phyloP scores from a whole-genome alignment of 2,329 filamentous ascomycete genomes.

The Alternaria sp. region DNA sequence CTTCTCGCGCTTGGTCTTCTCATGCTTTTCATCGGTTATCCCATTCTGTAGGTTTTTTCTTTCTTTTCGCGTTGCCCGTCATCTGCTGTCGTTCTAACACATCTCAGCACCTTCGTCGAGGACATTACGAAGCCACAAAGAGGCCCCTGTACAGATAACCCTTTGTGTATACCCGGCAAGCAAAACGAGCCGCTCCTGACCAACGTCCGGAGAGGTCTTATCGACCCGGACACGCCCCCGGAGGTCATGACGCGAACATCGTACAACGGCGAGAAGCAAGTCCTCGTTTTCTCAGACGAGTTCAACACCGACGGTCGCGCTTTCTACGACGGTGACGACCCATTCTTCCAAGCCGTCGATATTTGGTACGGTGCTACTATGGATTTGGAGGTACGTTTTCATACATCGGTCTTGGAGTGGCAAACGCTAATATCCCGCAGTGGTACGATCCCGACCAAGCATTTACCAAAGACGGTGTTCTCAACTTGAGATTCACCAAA shows the following conservation, averaged over 20 bases:
- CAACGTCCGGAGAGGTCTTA: constrained; percentile 67
- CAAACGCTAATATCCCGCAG: constrained; percentile 46
- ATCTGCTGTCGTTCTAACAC: constrained; percentile 23
- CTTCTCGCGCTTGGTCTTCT: constrained; percentile 69
- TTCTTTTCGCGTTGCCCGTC: background rate
- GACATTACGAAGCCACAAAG: constrained; percentile 49
- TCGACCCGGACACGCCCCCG: constrained; percentile 73
- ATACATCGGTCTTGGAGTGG: background rate
- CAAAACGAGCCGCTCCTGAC: constrained; percentile 61
- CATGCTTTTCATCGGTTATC: constrained; percentile 73
- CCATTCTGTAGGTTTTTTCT: constrained; percentile 66
- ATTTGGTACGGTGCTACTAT: constrained; percentile 76
- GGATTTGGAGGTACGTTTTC: constrained; percentile 66
- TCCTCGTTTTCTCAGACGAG: constrained; percentile 76
- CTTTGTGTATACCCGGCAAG: constrained; percentile 61
- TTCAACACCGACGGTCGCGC: constrained; percentile 73
- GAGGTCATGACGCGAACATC: constrained; percentile 65
- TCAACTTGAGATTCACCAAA: constrained; percentile 71
- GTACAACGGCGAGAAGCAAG: constrained; percentile 67
- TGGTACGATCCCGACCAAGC: constrained; percentile 76
- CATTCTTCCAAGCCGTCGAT: constrained; percentile 72
- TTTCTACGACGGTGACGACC: constrained; percentile 75
- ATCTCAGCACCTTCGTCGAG: constrained; percentile 65
- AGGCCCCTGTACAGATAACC: constrained; percentile 54
- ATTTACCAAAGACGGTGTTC: constrained; percentile 67